Evolutionary conservation across 2,329 filamentous ascomycete species (phyloP).

Genomic region (Colletotrichum australisinense): DNA sequence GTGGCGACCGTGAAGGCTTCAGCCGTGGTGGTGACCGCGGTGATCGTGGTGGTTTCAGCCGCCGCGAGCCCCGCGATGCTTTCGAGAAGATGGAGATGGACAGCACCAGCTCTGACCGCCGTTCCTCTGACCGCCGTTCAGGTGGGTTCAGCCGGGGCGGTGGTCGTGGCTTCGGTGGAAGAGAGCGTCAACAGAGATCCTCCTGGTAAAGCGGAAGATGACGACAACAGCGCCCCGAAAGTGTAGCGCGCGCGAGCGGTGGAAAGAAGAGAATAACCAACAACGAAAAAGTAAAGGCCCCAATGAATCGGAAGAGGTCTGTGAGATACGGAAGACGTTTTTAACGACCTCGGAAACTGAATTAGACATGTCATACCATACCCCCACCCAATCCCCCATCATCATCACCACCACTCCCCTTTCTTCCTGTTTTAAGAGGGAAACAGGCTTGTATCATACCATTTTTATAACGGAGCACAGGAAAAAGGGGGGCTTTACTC

Average conservation of each 20-base stretch:
- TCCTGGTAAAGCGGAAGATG: neutral
- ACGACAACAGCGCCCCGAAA: slow-evolving; percentile 8
- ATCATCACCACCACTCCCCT: neutral
- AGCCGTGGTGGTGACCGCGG: slow-evolving; percentile 30
- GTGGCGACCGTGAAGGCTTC: neutral
- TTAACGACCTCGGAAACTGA: slow-evolving; percentile 6
- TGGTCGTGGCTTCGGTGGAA: slow-evolving; percentile 17
- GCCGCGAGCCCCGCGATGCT: slow-evolving; percentile 37
- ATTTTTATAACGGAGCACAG: slow-evolving; percentile 12
- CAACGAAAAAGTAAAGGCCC: neutral
- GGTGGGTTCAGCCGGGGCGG: slow-evolving; percentile 21
- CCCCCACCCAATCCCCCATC: neutral
- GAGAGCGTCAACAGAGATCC: neutral
- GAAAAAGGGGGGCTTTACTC: slow-evolving; percentile 6
- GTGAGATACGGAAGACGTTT: neutral
- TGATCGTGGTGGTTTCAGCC: slow-evolving; percentile 25
- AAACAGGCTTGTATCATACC: slow-evolving; percentile 25
- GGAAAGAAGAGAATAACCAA: neutral
- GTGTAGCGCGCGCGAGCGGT: neutral
- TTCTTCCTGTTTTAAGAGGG: neutral
- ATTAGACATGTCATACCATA: slow-evolving; percentile 22
- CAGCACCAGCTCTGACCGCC: neutral
- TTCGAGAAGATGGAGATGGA: slow-evolving; percentile 36
- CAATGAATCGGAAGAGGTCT: neutral
- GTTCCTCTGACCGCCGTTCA: slow-evolving; percentile 19